Base-by-base conservation (phyloP, 495 filamentous ascomycete species). In the Aspergillus hancockii region DNA sequence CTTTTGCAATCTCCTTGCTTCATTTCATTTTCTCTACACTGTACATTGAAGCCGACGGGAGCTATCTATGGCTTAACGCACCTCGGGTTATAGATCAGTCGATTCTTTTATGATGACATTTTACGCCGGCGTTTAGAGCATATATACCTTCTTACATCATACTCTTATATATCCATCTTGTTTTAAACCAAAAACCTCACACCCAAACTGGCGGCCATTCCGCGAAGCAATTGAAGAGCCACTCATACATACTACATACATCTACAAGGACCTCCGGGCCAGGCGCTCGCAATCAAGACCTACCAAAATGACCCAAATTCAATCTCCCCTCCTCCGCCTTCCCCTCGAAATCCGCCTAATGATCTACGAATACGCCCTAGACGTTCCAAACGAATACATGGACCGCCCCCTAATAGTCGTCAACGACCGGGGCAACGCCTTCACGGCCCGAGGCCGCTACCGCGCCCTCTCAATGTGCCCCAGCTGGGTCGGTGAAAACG, bases 341-440 rank as follows among this genome's bases (percentile, higher is more conserved):
- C 55, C 55, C 4, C 21, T 51, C 6, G 55, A 58, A 41, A 47
- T 58, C 45, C 76, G 75, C 14, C 64, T 76, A 32, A 71, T 73
- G 43, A 78, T 79, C 51, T 79, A 78, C 59, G 64, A 71, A 59
- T 76, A 76, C 47, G 74, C 74, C 12, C 58, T 76, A n/a, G 34
- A 60, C 45, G 62, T 67, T 8, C 73, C 64, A 50, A 74, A 77
- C 59, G 70, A 76, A 18, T 74, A 72, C 55, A 63, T 73, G 16
- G 63, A 72, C 50, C 71, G 65, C 14, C 68, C 74, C 0, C 40
- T 72, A 51, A 75, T 75, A n/a, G 64, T 77, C 12, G 59, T 75
- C 32, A 64, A 71, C 52, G 69, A 76, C 50, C 67, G 65, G 14
- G 72, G 72, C 45, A 69, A 68, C 9, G 53, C 61, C 56, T 74